phyloP scores from a whole-genome alignment of 148 eudicot genomes.

The Amaranthus hypochondriacus region DNA sequence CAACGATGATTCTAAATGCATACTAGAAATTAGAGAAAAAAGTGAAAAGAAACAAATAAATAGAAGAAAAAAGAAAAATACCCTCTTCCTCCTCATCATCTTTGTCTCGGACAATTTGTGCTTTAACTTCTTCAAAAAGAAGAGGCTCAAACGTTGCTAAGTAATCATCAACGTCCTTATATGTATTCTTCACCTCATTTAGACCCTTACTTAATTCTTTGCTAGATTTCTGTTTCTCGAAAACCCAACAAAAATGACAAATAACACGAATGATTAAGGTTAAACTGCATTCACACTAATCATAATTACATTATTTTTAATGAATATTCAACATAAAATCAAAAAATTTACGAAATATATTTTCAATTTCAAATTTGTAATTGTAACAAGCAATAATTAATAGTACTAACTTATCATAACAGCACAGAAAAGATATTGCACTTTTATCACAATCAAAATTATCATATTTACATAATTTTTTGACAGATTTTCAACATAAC shows the following conservation, averaged over 20 bases:
- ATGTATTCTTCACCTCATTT: conserved; percentile 64
- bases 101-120: conserved; percentile 58
- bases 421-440: too few relatives aligned
- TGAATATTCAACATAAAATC: too few relatives aligned
- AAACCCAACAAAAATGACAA: not conserved
- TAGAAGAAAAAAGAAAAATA: conserved; percentile 16
- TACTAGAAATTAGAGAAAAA: not conserved
- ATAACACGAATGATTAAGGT: not conserved
- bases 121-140: conserved; percentile 86
- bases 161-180: conserved; percentile 66
- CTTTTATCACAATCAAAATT: too few relatives aligned
- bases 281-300: not conserved
- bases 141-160: conserved; percentile 77
- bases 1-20: conserved; percentile 26
- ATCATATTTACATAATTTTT: too few relatives aligned
- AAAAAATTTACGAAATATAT: too few relatives aligned
- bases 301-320: too few relatives aligned
- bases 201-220: conserved; percentile 34
- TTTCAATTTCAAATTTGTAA: too few relatives aligned
- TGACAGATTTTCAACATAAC: too few relatives aligned
- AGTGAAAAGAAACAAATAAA: not conserved
- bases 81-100: conserved; percentile 75
- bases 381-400: too few relatives aligned
- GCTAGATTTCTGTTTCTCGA: conserved; percentile 31
- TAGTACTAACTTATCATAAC: too few relatives aligned